Evolutionary conservation across 805 yeast genomes (phyloP).

Genomic region (Suhomyces pyralidae): DNA sequence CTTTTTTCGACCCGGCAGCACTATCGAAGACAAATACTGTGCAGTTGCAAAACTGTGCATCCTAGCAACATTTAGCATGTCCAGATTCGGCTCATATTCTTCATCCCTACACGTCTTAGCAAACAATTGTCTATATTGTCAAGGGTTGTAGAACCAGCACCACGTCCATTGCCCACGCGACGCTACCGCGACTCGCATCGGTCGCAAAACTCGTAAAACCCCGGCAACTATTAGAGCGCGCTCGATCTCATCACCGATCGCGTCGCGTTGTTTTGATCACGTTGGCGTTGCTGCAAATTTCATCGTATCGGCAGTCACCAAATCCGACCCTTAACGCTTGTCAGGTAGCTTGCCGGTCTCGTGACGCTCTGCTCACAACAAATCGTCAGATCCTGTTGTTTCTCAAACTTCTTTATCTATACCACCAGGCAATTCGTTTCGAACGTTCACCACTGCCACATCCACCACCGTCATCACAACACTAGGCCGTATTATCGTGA

Average conservation of each 20-base stretch:
- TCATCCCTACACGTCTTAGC: not conserved
- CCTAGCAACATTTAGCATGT: not conserved
- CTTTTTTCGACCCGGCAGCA: not conserved
- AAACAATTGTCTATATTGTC: not conserved
- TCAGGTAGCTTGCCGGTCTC: not conserved
- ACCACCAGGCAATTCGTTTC: not conserved
- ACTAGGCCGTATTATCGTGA: not conserved
- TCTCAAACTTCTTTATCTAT: not conserved
- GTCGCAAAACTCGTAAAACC: not conserved
- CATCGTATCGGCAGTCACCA: not conserved
- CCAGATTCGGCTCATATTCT: not conserved
- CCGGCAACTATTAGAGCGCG: not conserved
- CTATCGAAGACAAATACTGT: not conserved
- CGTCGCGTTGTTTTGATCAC: slow-evolving; percentile 12
- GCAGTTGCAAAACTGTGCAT: not conserved
- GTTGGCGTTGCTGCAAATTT: slow-evolving; percentile 1
- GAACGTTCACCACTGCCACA: not conserved
- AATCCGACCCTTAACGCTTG: not conserved
- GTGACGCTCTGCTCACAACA: slow-evolving; percentile 2
- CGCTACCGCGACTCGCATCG: not conserved
- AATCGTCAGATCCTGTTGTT: not conserved
- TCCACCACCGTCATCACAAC: not conserved
- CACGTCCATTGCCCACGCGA: not conserved
- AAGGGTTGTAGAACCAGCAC: not conserved
- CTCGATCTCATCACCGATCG: slow-evolving; percentile 4